Conservation (phyloP, 202 grass and related monocot genomes). For the Schoenoplectus triqueter region DNA sequence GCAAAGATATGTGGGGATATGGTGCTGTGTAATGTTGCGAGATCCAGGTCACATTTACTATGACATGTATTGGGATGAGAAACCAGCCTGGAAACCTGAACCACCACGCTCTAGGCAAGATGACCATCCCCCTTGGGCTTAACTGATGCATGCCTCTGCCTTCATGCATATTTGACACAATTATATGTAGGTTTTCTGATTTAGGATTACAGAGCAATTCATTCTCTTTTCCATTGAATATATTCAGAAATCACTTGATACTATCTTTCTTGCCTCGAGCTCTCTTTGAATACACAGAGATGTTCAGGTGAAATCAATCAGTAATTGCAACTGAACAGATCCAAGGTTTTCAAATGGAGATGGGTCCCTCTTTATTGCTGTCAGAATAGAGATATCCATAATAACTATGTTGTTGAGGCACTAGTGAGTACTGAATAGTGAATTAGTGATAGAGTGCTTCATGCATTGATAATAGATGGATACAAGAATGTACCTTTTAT, state of each 20-base stretch:
- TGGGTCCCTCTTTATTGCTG: not conserved
- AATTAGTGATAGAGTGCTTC: too few relatives aligned
- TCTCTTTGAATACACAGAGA: too few relatives aligned
- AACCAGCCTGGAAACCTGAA: conserved; percentile 81
- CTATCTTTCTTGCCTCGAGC: too few relatives aligned
- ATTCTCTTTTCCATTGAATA: too few relatives aligned
- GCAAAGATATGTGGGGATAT: conserved; percentile 78
- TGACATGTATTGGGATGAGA: conserved; percentile 98
- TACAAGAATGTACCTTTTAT: not conserved
- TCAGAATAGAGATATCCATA: not conserved
- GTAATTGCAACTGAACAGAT: not conserved
- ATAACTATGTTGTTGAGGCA: too few relatives aligned
- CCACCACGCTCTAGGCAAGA: conserved; percentile 64
- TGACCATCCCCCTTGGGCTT: conserved; percentile 74
- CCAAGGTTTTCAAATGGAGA: not conserved
- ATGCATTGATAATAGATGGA: too few relatives aligned
- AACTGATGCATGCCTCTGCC: not conserved
- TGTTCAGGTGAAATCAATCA: too few relatives aligned
- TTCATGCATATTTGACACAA: not conserved
- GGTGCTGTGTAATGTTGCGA: conserved; percentile 80
- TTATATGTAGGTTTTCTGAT: conserved; percentile 10
- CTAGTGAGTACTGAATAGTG: too few relatives aligned
- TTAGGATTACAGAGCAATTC: not conserved
- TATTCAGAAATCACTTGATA: too few relatives aligned
- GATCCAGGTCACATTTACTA: conserved; percentile 96